phyloP scores from a whole-genome alignment of 2,329 filamentous ascomycete species.

The Atkinsonella texensis region DNA sequence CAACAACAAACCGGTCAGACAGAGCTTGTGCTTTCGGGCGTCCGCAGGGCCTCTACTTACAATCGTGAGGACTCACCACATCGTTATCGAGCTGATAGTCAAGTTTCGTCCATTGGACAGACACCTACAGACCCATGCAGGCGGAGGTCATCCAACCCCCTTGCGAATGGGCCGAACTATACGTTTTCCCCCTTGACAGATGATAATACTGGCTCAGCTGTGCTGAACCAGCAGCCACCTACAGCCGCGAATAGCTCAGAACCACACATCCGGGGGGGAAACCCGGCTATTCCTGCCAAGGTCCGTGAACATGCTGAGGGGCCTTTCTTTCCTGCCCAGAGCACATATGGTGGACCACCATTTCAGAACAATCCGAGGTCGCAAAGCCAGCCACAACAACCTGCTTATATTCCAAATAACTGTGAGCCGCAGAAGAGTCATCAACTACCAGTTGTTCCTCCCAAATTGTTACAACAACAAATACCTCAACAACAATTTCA shows the following conservation, averaged over 20 bases:
- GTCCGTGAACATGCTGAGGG: background rate
- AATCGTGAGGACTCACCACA: constrained; percentile 7
- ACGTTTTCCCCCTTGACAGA: constrained; percentile 5
- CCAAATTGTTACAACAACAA: background rate
- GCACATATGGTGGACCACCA: background rate
- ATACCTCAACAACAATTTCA: background rate
- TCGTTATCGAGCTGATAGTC: constrained; percentile 8
- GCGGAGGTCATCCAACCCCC: constrained; percentile 7
- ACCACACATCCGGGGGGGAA: background rate
- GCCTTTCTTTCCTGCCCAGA: constrained; percentile 4
- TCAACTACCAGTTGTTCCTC: background rate
- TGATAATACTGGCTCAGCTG: background rate
- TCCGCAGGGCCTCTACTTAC: constrained; percentile 5
- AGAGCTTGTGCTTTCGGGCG: background rate
- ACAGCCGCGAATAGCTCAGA: background rate
- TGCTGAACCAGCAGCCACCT: background rate
- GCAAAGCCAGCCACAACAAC: background rate
- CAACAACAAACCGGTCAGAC: background rate
- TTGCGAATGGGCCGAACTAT: constrained; percentile 1
- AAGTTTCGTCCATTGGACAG: constrained; percentile 8
- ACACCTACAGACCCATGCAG: constrained; percentile 8
- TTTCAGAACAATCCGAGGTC: background rate
- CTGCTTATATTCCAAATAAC: too few species aligned
- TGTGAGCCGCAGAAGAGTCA: too few species aligned
- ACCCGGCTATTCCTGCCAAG: constrained; percentile 6